phyloP scores from a whole-genome alignment of 2,329 filamentous ascomycete species.

The Trichoderma harzianum region DNA sequence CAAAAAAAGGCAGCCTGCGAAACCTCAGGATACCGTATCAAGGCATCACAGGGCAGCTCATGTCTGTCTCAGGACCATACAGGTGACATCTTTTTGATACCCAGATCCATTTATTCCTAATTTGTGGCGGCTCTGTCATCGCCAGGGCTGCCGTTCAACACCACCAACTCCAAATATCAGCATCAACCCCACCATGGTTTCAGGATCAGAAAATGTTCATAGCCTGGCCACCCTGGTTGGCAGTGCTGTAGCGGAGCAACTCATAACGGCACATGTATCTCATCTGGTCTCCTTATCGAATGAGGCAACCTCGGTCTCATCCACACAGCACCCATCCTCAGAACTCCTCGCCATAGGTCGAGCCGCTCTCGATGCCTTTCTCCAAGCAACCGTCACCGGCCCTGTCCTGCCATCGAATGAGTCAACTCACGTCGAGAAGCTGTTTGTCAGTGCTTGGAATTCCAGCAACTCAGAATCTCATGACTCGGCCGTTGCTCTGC shows the following conservation, averaged over 20 bases:
- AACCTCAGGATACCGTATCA: not conserved
- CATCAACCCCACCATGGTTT: constrained; percentile 13
- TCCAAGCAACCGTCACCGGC: constrained; percentile 85
- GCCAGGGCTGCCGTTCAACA: not conserved
- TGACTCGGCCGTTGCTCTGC: constrained; percentile 24
- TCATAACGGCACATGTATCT: constrained; percentile 16
- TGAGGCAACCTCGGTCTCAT: not conserved
- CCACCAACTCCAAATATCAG: not conserved
- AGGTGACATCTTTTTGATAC: not conserved
- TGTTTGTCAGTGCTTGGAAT: constrained; percentile 41
- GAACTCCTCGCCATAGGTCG: constrained; percentile 30
- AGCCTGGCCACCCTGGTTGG: constrained; percentile 14
- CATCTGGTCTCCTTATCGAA: not conserved
- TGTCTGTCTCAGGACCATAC: not conserved
- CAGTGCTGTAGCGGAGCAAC: constrained; percentile 8
- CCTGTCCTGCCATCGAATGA: constrained; percentile 58
- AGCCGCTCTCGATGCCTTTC: constrained; percentile 64
- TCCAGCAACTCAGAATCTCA: not conserved
- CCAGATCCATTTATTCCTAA: not conserved
- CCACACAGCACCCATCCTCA: not conserved
- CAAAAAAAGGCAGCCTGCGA: not conserved
- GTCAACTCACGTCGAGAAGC: constrained; percentile 29
- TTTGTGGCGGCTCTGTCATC: not conserved
- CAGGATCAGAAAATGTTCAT: not conserved
- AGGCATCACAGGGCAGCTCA: not conserved